Conservation (phyloP, 768 basidiomycete genomes). For the Jaapia argillacea region DNA sequence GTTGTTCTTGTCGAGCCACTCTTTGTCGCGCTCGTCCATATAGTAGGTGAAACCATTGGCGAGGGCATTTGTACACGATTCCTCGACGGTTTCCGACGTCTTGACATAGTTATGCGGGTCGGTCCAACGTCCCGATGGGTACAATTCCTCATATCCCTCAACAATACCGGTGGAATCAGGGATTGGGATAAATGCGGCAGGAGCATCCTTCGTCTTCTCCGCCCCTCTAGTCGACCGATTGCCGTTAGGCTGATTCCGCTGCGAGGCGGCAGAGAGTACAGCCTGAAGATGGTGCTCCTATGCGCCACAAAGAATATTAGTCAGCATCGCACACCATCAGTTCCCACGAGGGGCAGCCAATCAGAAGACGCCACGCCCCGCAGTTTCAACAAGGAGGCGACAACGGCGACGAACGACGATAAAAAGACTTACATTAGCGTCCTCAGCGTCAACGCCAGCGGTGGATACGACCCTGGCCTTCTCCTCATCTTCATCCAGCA, state of each 20-base stretch:
- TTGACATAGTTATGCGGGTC: constrained; percentile 74
- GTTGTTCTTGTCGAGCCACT: constrained; percentile 92
- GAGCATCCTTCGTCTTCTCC: constrained; percentile 28
- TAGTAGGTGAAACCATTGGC: constrained; percentile 77
- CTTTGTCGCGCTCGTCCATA: constrained; percentile 93
- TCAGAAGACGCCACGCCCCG: constrained; percentile 32
- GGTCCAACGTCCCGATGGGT: constrained; percentile 57
- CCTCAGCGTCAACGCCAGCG: constrained; percentile 86
- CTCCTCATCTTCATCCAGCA: constrained; percentile 82
- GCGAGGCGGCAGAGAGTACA: constrained; percentile 44
- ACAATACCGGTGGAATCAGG: constrained; percentile 82
- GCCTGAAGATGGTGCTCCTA: constrained; percentile 53
- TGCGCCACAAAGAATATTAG: constrained; percentile 24
- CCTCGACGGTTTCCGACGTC: constrained; percentile 82
- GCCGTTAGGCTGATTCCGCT: constrained; percentile 29
- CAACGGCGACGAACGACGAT: constrained; percentile 19
- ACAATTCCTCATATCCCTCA: constrained; percentile 69
- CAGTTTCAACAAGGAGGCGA: constrained; percentile 32
- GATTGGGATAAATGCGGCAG: constrained; percentile 79
- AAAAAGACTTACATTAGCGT: constrained; percentile 72
- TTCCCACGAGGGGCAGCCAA: constrained; percentile 36
- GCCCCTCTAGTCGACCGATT: constrained; percentile 26
- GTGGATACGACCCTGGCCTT: constrained; percentile 73
- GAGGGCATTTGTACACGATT: constrained; percentile 49
- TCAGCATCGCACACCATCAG: constrained; percentile 44